A percentile compares a stretch with the other conserved stretches of the same genome.
These are phyloP conservation scores for Candida takata DNA, from an alignment of 805 yeast species.

Conservation along the genomic window DNA sequence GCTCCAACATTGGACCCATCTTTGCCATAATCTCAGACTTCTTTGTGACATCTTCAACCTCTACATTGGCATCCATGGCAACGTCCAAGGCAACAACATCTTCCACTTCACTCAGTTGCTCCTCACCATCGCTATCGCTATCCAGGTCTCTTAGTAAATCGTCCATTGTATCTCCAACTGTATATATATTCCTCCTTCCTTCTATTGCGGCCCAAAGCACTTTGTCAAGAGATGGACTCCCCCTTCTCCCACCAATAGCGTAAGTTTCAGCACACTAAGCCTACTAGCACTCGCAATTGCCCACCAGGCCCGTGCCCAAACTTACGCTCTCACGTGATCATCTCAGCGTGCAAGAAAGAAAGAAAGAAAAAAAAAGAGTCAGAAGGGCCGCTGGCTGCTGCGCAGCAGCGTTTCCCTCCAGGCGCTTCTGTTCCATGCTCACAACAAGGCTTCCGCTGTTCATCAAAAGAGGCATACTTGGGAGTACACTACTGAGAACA, in stretches of 20 bases:
- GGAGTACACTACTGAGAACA: conserved; percentile 3
- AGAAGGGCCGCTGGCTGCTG: too few relatives aligned
- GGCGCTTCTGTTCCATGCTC: neutral
- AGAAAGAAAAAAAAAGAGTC: conserved; percentile 5
- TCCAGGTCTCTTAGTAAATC: conserved; percentile 30
- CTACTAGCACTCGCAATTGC: too few relatives aligned
- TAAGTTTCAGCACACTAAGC: too few relatives aligned
- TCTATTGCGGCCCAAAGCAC: too few relatives aligned
- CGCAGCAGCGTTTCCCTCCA: too few relatives aligned
- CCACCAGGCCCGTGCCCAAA: neutral
- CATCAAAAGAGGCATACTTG: neutral
- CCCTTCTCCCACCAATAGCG: too few relatives aligned
- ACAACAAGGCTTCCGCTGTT: conserved; percentile 4
- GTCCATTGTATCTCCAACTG: conserved; percentile 6
- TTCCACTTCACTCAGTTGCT: neutral
- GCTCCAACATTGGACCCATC: conserved; percentile 12
- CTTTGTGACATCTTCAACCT: conserved; percentile 11
- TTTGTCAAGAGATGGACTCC: too few relatives aligned
- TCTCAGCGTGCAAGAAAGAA: too few relatives aligned
- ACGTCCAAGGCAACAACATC: conserved; percentile 2
- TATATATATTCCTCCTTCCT: neutral
- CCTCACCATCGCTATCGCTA: conserved; percentile 21
- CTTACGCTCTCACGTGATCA: conserved; percentile 1
- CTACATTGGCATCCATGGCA: neutral
- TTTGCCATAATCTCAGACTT: conserved; percentile 10